Base-by-base conservation (phyloP, 169 alveolate species). In the Cryptosporidium xiaoi region DNA sequence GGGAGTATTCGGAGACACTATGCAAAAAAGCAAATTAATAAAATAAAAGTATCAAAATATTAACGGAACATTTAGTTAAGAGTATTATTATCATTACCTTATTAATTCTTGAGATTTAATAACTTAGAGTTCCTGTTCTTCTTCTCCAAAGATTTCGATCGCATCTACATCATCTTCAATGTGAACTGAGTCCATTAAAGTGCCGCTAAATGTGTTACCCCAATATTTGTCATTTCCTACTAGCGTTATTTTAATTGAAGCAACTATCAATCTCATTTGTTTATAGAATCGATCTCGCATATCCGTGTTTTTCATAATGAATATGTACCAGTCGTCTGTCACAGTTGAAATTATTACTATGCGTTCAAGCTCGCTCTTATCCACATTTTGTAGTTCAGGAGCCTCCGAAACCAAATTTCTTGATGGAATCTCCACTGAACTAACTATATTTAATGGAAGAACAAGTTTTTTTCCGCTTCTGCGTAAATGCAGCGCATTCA, bases 321-420 rank as follows among this genome's bases (percentile, higher is more conserved):
- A 77, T 27, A 77, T 77, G 64, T 77, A 77, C 87, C 87, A 77
- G 15, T 77, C 87, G 56, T 77, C 87, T 15, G 87, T 56, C 7
- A 77, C 71, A 16, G 87, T 77, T 10, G 87, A 77, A 50, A 77
- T 44, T n/a, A 71, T 62, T 13, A 77, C 87, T 31, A 77, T 77
- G 1, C 77, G 71, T 34, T 60, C 77, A 62, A 77, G 71, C 29
- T 77, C 87, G 15, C 77, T 20, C 65, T 62, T 40, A 60, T 77
- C 87, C 24, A 77, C 87, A 44, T 56, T 60, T 24, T 56, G 77
- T 13, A 77, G 64, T 36, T 77, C 87, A 10, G 87, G 87, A 29
- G 87, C 71, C 18, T 77, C 87, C 0, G 69, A 56, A 60, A 77
- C 58, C 15, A 77, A 51, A 20, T 77, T 62, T 18, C 31, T 55